A percentile compares a stretch with the other conserved stretches of the same genome.
phyloP scores from a whole-genome alignment of 1,284 basidiomycete genomes.

The Fomitopsis schrenkii region DNA sequence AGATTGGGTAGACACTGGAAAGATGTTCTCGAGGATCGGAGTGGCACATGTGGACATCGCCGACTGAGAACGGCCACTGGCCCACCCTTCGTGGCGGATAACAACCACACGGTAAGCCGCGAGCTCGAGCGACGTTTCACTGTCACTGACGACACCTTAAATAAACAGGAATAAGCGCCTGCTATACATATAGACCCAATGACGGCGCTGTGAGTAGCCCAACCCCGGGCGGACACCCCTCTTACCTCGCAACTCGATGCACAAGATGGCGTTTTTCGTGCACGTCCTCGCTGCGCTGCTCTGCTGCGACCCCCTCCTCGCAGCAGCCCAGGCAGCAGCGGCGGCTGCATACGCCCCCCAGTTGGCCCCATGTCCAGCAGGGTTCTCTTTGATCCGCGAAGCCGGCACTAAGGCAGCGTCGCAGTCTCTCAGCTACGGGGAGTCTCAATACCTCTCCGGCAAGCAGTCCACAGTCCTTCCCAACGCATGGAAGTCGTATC shows the following conservation, averaged over 20 bases:
- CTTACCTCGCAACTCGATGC: not conserved
- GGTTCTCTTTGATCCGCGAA: slow-evolving; percentile 16
- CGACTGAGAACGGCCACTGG: not conserved
- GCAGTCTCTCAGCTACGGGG: slow-evolving; percentile 22
- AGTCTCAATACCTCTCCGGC: slow-evolving; percentile 20
- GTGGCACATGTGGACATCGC: not conserved
- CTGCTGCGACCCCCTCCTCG: slow-evolving; percentile 2
- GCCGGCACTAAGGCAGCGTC: slow-evolving; percentile 9
- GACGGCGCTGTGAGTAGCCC: not conserved
- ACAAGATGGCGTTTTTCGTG: not conserved
- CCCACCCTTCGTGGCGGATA: too few species aligned
- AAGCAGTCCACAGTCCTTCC: slow-evolving; percentile 21
- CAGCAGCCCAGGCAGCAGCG: slow-evolving; percentile 14
- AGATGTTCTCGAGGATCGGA: too few species aligned
- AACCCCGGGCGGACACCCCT: not conserved
- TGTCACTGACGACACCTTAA: not conserved
- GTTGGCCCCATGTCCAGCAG: slow-evolving; percentile 16
- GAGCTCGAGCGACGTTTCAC: not conserved
- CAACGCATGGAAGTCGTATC: slow-evolving; percentile 25
- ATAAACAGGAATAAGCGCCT: not conserved
- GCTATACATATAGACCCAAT: not conserved
- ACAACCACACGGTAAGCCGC: not conserved
- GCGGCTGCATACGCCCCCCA: slow-evolving; percentile 19
- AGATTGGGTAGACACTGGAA: too few species aligned
- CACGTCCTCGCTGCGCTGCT: not conserved